Percentiles rank a stretch among this genome's conserved stretches.
Conservation (phyloP, 1,284 basidiomycete species). For the Ceraceosorus bombacis region DNA sequence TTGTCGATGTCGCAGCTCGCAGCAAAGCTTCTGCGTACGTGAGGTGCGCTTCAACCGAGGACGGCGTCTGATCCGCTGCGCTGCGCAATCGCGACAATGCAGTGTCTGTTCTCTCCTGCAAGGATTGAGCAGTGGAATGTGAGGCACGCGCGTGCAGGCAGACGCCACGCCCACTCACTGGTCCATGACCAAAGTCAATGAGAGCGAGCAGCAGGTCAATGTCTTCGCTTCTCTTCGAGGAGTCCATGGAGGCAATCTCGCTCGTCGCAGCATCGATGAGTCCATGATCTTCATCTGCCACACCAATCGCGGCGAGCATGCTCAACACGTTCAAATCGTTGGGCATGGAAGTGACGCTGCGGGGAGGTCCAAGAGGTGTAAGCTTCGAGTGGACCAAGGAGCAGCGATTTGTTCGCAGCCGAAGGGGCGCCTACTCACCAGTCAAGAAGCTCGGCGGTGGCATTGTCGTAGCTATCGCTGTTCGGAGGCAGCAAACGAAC, state of each 20-base stretch:
- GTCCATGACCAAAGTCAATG: not conserved
- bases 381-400: not conserved
- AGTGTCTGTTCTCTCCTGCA: too few species aligned
- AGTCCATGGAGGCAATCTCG: constrained; percentile 55
- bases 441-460: constrained; percentile 72
- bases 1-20: not conserved
- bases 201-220: constrained; percentile 1
- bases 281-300: constrained; percentile 67
- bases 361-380: constrained; percentile 1
- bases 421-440: constrained; percentile 56
- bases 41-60: not conserved
- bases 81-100: too few species aligned
- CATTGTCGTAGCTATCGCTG: constrained; percentile 65
- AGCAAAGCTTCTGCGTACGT: not conserved
- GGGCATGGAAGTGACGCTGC: constrained; percentile 8
- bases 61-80: not conserved
- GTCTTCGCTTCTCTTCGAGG: not conserved
- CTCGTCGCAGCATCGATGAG: constrained; percentile 78
- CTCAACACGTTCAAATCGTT: constrained; percentile 68
- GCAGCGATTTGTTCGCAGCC: too few species aligned
- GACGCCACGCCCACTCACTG: not conserved
- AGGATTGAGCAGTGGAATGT: too few species aligned
- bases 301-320: constrained; percentile 75
- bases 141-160: too few species aligned
- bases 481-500: constrained; percentile 64